Evolutionary conservation across 164 flowering plant genomes (phyloP), one percentile per base, ranked within the genome.

Genomic region (Berberis vulgaris): DNA sequence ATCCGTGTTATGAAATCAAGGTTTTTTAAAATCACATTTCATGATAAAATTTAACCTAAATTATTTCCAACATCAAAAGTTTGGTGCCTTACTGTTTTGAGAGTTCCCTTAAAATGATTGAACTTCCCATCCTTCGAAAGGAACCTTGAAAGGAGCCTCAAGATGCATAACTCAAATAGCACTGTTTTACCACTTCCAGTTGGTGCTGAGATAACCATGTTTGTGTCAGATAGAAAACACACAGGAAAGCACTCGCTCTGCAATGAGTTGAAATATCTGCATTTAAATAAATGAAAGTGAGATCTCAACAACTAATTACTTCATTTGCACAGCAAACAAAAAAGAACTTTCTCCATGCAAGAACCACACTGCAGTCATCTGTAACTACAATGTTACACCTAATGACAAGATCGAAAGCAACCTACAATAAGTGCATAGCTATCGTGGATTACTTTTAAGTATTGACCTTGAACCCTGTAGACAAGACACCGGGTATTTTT

Each of bases 101-200:
- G 84, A 45, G 90, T 85, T 71, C 99, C 99, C 72, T 85, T 87
- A 11, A 66, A 40, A 61, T 86, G 99, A 65, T 67, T 67, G 71
- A 89, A 85, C 67, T 69, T 80, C 61, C 86, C 89, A 0, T 84
- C 93, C 57, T 73, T 66, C 41, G 90, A 78, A 63, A 95, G 80
- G 73, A 82, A 91, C 79, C 78, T 85, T 4, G 97, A 86, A 57
- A 95, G 92, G 76, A 91, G 88, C 79, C 97, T 86, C 79, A 95
- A 76, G 72, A 95, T 86, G 79, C 97, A 95, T 53, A 95, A 82
- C 83, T 95, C 99, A 77, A 95, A 95, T 44, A 95, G 83, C 65
- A 86, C 97, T 43, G 97, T 95, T 78, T 95, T 95, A 46, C 99
- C 99, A 76, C 99, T 95, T 65, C 97, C 97, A 71, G 99, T 95